Evolutionary conservation across 75 land plant species (phyloP), one percentile per base, ranked within the genome.

Genomic region (Ceratopteris richardii): DNA sequence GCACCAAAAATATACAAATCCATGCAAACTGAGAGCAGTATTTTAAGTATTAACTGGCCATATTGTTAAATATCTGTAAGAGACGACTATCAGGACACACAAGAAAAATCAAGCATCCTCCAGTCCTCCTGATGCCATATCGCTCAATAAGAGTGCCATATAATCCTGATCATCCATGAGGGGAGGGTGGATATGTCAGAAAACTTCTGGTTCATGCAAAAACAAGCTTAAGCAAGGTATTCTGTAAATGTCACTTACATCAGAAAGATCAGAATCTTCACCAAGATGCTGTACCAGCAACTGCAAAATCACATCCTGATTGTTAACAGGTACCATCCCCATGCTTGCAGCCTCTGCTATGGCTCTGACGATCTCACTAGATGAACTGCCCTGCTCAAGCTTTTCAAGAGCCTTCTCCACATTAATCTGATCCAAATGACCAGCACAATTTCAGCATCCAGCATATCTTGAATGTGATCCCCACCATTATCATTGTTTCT

Each of bases 341-440:
- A 54, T 31, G 13, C 36, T 31, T 29, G 58, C 71, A 16, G 71
- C 53, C 22, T 68, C 71, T 37, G 71, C 71, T 56, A 68, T 7
- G 58, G 29, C 55, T 24, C 48, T 51, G n/a, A 68, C 30, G 21
- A 68, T 50, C 44, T 61, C 58, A 22, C 51, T 29, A 24, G 71
- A 43, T 29, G 65, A 48, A 31, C 48, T 61, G 27, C 71, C 71
- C 37, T 61, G 43, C 58, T 68, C 64, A 13, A 68, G 57, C 48
- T 53, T 68, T 46, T 61, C 56, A 53, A 57, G 43, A 37, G 71
- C 53, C 27, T 25, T 53, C 58, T 68, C 64, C 58, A 68, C 31
- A 6, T 61, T 57, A 40, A 63, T 68, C 71, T 68, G 71, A 20
- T 19, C 61, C 61, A 58, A 31, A 36, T 9, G 53, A 18, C 64